Conservation (phyloP, 208 protist genomes). For the Sergeia podlipaevii region DNA sequence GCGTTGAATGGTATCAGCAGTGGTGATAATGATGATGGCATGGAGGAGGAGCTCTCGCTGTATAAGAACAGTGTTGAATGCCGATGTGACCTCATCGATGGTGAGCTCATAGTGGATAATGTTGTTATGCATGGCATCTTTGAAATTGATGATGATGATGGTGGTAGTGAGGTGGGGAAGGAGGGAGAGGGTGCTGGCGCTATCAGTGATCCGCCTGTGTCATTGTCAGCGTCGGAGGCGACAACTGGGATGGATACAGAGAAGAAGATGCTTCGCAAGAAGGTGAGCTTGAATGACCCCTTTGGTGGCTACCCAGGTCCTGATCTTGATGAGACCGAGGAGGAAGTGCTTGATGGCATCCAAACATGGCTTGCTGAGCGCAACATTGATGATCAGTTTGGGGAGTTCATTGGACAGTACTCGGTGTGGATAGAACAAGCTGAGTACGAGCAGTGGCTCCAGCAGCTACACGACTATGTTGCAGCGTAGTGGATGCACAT, state of each 20-base stretch:
- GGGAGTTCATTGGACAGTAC: constrained; percentile 78
- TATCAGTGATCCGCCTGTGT: neutral
- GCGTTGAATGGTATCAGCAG: neutral
- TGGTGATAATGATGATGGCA: constrained; percentile 5
- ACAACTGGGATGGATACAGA: constrained; percentile 1
- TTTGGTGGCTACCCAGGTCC: constrained; percentile 77
- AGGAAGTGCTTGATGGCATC: constrained; percentile 77
- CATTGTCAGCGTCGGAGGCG: neutral
- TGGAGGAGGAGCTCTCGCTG: constrained; percentile 33
- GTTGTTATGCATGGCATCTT: constrained; percentile 59
- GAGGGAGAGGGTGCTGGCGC: neutral
- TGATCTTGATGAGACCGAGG: constrained; percentile 72
- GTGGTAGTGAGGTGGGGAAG: neutral
- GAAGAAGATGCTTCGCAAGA: neutral
- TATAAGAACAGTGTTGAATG: constrained; percentile 74
- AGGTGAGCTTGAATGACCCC: constrained; percentile 26
- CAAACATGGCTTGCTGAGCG: constrained; percentile 79
- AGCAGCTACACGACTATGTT: constrained; percentile 80
- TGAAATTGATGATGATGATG: neutral
- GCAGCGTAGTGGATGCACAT: constrained; percentile 30
- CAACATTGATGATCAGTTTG: constrained; percentile 76
- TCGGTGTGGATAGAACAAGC: constrained; percentile 78
- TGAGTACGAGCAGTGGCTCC: constrained; percentile 86
- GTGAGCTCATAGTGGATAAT: constrained; percentile 68
- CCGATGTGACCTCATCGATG: constrained; percentile 74